Evolutionary conservation across 306 rosid species (phyloP).

Genomic region (Gastrolobium bilobum): DNA sequence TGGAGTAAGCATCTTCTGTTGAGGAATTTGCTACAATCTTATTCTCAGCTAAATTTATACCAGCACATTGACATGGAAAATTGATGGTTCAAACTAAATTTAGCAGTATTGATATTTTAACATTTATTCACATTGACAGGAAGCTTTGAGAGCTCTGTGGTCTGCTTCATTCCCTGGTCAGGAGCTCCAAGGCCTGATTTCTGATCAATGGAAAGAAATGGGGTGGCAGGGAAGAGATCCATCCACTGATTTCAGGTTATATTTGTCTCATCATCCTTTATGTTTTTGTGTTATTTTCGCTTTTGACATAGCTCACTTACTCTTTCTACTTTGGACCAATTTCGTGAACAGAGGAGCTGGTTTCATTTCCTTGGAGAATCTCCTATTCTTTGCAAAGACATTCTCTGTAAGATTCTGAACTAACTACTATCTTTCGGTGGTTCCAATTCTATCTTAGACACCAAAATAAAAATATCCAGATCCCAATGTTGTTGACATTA

Average conservation of each 20-base stretch:
- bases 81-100: background rate
- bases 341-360: conserved; percentile 83
- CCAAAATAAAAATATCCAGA: background rate
- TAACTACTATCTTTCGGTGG: conserved; percentile 11
- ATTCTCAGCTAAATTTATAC: background rate
- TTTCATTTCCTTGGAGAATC: conserved; percentile 94
- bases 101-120: background rate
- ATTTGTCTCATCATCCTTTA: conserved; percentile 27
- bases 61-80: conserved; percentile 8
- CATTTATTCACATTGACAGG: conserved; percentile 56
- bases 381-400: conserved; percentile 85
- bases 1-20: background rate
- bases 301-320: conserved; percentile 31
- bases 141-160: conserved; percentile 88
- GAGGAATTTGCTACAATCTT: conserved; percentile 23
- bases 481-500: background rate
- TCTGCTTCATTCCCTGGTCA: conserved; percentile 76
- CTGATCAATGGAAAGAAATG: conserved; percentile 97
- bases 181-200: conserved; percentile 83
- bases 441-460: conserved; percentile 6
- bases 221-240: conserved; percentile 99
- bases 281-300: background rate
- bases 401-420: conserved; percentile 66
- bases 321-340: conserved; percentile 27
- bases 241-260: conserved; percentile 93